These are phyloP conservation scores for Mediolabrus comicus DNA, from an alignment of 108 stramenopile genomes.

Conservation along the genomic window DNA sequence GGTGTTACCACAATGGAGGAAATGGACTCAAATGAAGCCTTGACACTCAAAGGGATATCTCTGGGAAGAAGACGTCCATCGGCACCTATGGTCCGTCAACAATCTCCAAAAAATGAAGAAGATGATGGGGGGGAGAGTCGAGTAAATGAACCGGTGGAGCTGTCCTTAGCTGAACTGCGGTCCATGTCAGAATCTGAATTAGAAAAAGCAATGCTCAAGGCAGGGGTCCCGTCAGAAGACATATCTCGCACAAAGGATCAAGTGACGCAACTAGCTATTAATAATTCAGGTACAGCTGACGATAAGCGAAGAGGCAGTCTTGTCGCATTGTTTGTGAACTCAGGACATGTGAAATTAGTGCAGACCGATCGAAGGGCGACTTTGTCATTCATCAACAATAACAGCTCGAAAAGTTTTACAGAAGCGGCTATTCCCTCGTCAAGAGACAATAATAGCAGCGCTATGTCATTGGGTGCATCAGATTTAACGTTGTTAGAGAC, in stretches of 20 bases:
- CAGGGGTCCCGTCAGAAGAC: conserved; percentile 23
- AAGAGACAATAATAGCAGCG: background rate
- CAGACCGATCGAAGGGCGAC: background rate
- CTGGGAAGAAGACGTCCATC: conserved; percentile 10
- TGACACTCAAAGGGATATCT: conserved; percentile 6
- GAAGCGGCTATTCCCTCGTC: background rate
- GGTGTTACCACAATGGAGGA: conserved; percentile 9
- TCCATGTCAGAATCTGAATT: conserved; percentile 25
- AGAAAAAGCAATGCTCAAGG: conserved; percentile 13
- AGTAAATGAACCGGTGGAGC: conserved; percentile 18
- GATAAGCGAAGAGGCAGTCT: conserved; percentile 15
- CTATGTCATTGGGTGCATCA: background rate
- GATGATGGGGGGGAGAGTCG: background rate
- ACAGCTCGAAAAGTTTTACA: conserved; percentile 10
- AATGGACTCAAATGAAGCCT: conserved; percentile 22
- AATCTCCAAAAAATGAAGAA: background rate
- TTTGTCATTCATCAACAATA: background rate
- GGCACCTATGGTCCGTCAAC: background rate
- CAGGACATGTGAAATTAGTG: conserved; percentile 30
- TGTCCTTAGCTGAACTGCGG: conserved; percentile 32
- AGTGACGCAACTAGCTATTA: background rate
- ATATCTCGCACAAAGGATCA: conserved; percentile 1
- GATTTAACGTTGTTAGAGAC: background rate
- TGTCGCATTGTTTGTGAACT: conserved; percentile 33
- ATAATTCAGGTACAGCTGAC: background rate